Evolutionary conservation across 176 grass and related monocot genomes (phyloP).

Genomic region (Oryza longistaminata): DNA sequence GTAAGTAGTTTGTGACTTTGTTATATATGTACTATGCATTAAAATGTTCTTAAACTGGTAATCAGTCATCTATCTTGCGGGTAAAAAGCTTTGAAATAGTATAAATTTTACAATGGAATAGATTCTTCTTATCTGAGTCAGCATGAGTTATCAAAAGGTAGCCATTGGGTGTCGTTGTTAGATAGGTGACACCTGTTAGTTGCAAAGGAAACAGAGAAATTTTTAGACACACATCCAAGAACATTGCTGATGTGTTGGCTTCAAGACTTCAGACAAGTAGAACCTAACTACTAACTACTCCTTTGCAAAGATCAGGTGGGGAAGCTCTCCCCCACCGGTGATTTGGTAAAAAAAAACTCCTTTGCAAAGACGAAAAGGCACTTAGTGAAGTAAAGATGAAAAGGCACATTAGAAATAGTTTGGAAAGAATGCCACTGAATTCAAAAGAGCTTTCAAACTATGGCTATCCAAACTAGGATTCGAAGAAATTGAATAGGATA

Average conservation of each 20-base stretch:
- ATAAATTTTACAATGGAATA: not conserved
- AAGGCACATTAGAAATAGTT: not conserved
- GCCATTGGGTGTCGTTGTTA: not conserved
- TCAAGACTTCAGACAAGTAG: not conserved
- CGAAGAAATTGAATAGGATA: not conserved
- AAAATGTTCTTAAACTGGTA: not conserved
- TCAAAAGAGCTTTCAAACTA: not conserved
- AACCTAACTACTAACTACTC: not conserved
- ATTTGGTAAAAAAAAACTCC: too few relatives aligned
- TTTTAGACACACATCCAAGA: not conserved
- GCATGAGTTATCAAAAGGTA: conserved; percentile 9
- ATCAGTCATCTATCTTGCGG: not conserved
- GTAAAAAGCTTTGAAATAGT: not conserved
- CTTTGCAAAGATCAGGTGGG: too few relatives aligned
- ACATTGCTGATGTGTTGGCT: conserved; percentile 4
- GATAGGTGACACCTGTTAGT: not conserved
- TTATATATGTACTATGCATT: not conserved
- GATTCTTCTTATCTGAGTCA: conserved; percentile 32
- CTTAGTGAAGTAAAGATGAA: not conserved
- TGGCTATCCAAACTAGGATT: not conserved
- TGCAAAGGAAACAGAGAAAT: not conserved
- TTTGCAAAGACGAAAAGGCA: too few relatives aligned
- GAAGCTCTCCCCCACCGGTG: too few relatives aligned
- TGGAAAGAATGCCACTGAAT: not conserved
- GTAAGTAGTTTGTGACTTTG: conserved; percentile 11